Conservation (phyloP, 1,284 basidiomycete species). For the Uromyces viciae-fabae region DNA sequence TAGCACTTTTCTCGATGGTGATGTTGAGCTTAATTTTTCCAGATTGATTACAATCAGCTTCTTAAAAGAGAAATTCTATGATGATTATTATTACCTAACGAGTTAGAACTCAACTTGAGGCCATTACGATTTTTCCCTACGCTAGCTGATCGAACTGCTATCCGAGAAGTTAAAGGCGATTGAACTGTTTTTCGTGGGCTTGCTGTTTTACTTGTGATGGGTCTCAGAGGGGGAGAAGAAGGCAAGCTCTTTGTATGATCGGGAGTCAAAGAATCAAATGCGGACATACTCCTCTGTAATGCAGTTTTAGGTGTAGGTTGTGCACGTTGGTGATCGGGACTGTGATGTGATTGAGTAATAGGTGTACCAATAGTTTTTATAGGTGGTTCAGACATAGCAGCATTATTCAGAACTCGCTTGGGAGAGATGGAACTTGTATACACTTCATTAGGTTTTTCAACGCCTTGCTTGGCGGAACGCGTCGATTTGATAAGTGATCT, state of each 20-base stretch:
- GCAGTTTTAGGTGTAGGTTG: constrained; percentile 18
- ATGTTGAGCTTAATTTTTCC: constrained; percentile 8
- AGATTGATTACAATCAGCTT: constrained; percentile 28
- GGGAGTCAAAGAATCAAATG: not conserved
- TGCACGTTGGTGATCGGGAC: not conserved
- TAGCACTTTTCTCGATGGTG: constrained; percentile 14
- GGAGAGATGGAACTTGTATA: not conserved
- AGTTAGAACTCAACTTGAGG: constrained; percentile 45
- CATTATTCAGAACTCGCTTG: constrained; percentile 23
- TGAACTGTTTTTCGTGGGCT: constrained; percentile 46
- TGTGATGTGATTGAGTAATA: not conserved
- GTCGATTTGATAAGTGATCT: constrained; percentile 41
- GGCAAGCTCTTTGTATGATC: constrained; percentile 4
- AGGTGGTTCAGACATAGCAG: not conserved
- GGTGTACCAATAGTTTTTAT: not conserved
- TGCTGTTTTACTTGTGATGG: constrained; percentile 57
- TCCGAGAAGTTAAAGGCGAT: constrained; percentile 1
- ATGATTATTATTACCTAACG: constrained; percentile 53
- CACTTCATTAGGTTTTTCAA: not conserved
- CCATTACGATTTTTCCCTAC: constrained; percentile 46
- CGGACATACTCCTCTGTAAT: constrained; percentile 2
- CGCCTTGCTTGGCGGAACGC: constrained; percentile 5
- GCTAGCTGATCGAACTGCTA: not conserved
- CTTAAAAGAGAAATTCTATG: constrained; percentile 56
- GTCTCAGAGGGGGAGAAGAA: constrained; percentile 30